Percentiles rank a stretch among this genome's conserved stretches.
phyloP scores from a whole-genome alignment of 805 yeast genomes.

The Metschnikowia baotianmanensis region DNA sequence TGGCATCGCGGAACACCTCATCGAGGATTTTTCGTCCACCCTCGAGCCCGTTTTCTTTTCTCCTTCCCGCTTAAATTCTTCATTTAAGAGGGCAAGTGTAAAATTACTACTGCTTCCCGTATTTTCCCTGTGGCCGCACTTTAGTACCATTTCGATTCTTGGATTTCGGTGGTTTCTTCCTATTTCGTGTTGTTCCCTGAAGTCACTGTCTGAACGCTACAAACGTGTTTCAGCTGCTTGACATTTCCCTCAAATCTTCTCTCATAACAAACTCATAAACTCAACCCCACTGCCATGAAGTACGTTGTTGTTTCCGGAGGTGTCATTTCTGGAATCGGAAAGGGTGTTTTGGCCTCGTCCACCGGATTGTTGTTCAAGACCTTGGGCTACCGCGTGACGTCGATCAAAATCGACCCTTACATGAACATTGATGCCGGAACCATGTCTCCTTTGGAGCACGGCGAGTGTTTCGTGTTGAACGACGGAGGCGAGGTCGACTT shows the following conservation, averaged over 20 bases:
- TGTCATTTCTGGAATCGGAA: conserved; percentile 98
- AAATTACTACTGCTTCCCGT: not conserved
- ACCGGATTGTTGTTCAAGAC: conserved; percentile 95
- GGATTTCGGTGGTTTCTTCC: not conserved
- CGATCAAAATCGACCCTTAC: conserved; percentile 98
- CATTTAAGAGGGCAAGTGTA: conserved; percentile 43
- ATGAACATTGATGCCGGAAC: conserved; percentile 99
- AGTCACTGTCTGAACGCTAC: too few relatives aligned
- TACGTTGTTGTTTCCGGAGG: conserved; percentile 99
- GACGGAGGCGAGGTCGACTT: conserved; percentile 99
- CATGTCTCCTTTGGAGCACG: conserved; percentile 98
- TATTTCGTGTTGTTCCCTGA: not conserved
- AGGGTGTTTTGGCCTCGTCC: conserved; percentile 96
- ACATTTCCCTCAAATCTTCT: not conserved
- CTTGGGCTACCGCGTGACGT: conserved; percentile 89
- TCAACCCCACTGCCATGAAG: conserved; percentile 55
- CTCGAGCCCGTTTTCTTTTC: conserved; percentile 16
- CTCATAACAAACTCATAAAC: not conserved
- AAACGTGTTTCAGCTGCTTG: not conserved
- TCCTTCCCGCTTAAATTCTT: conserved; percentile 46
- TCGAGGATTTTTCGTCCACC: conserved; percentile 8
- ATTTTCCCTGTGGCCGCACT: too few relatives aligned
- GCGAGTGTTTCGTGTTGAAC: conserved; percentile 95
- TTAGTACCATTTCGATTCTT: too few relatives aligned
- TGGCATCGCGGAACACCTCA: conserved; percentile 8